Evolutionary conservation across 2,329 filamentous ascomycete species (phyloP).

Genomic region (Pestalotiopsis fici): DNA sequence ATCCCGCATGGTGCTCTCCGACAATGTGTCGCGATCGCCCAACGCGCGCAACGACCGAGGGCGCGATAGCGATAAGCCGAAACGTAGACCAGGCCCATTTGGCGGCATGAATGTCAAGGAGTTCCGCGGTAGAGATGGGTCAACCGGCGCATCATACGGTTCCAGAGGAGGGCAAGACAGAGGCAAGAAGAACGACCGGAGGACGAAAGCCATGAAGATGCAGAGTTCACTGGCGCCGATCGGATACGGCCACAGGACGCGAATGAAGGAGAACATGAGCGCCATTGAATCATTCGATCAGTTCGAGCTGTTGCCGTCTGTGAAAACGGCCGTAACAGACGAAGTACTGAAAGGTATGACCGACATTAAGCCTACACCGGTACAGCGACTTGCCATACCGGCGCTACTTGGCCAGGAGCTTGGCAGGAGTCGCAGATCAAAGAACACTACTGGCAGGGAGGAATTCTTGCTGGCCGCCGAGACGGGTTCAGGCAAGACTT

Average conservation of each 20-base stretch:
- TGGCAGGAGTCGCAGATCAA: slow-evolving; percentile 34
- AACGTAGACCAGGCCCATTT: slow-evolving; percentile 12
- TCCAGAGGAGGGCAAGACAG: slow-evolving; percentile 25
- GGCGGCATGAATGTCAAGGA: slow-evolving; percentile 21
- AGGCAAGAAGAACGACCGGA: slow-evolving; percentile 47
- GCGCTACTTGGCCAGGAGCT: slow-evolving; percentile 65
- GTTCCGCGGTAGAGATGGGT: slow-evolving; percentile 18
- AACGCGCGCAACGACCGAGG: slow-evolving; percentile 8
- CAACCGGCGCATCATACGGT: slow-evolving; percentile 29
- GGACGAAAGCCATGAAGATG: slow-evolving; percentile 90
- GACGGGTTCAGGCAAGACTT: slow-evolving; percentile 94
- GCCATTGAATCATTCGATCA: slow-evolving; percentile 78
- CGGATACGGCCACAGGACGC: slow-evolving; percentile 67
- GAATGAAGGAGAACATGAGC: slow-evolving; percentile 41
- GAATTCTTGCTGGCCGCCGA: slow-evolving; percentile 88
- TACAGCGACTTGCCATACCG: slow-evolving; percentile 88
- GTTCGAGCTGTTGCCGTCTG: slow-evolving; percentile 71
- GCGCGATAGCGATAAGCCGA: slow-evolving; percentile 13
- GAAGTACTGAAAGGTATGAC: slow-evolving; percentile 76
- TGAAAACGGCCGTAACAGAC: slow-evolving; percentile 70
- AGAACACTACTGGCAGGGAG: slow-evolving; percentile 34
- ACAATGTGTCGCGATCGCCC: slow-evolving; percentile 10
- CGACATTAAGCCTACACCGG: slow-evolving; percentile 80
- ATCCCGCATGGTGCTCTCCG: slow-evolving; percentile 15
- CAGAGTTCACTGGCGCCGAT: slow-evolving; percentile 77